A percentile compares a stretch with the other conserved stretches of the same genome.
phyloP scores from a whole-genome alignment of 2,329 filamentous ascomycete species.

The Mycosphaerella sp. region DNA sequence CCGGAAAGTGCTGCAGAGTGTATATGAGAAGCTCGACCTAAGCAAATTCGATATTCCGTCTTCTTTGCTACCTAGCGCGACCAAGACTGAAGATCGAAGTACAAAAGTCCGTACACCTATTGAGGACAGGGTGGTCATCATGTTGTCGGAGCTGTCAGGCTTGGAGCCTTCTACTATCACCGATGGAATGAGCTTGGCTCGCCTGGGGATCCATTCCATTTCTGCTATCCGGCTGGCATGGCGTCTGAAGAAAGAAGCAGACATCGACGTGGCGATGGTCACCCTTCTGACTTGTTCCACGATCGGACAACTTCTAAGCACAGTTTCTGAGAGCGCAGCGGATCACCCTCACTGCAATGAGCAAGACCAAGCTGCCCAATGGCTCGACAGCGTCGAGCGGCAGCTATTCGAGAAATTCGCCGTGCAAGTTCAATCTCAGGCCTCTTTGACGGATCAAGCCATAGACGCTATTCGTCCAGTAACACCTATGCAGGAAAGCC shows the following conservation, averaged over 20 bases:
- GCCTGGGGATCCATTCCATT: conserved; percentile 3
- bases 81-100: not conserved
- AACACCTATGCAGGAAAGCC: conserved; percentile 1
- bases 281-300: not conserved
- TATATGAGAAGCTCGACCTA: not conserved
- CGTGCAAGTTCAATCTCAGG: not conserved
- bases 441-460: not conserved
- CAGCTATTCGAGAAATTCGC: not conserved
- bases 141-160: conserved; percentile 2
- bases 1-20: conserved; percentile 1
- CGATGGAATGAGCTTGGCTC: conserved; percentile 1
- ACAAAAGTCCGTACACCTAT: not conserved
- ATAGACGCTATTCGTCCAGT: not conserved
- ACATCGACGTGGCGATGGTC: conserved; percentile 1
- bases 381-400: not conserved
- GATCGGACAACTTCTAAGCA: not conserved
- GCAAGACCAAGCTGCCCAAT: not conserved
- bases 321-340: not conserved
- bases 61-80: not conserved
- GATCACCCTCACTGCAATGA: not conserved
- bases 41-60: not conserved
- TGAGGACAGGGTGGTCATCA: not conserved
- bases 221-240: conserved; percentile 6
- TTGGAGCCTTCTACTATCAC: not conserved
- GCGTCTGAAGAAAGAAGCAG: conserved; percentile 5